phyloP scores from a whole-genome alignment of 2,329 filamentous ascomycete genomes.

The Pyrenophora tritici-repentis region DNA sequence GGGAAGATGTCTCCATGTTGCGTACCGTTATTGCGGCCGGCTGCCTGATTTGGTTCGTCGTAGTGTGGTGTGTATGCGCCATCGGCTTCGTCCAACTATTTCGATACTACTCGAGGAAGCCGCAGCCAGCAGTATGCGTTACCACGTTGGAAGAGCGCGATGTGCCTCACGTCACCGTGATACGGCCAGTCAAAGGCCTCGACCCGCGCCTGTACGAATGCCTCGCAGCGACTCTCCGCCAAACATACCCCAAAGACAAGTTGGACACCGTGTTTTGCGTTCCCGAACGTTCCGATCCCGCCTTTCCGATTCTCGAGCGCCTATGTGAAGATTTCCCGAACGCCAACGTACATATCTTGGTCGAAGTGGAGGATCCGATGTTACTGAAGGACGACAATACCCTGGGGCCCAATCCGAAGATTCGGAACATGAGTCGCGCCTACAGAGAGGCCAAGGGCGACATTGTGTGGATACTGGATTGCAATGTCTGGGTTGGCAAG shows the following conservation, averaged over 20 bases:
- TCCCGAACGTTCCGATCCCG: constrained; percentile 73
- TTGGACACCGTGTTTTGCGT: constrained; percentile 84
- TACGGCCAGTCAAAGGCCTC: constrained; percentile 90
- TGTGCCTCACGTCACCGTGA: constrained; percentile 83
- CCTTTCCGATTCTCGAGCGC: constrained; percentile 72
- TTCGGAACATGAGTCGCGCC: constrained; percentile 91
- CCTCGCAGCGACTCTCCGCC: constrained; percentile 81
- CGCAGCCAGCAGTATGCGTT: constrained; percentile 50
- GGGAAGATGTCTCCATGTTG: constrained; percentile 42
- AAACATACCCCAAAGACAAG: constrained; percentile 77
- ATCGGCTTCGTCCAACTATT: constrained; percentile 65
- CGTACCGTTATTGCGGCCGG: constrained; percentile 50
- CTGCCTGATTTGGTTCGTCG: constrained; percentile 61
- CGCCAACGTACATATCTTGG: constrained; percentile 72
- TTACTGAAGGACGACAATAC: constrained; percentile 60
- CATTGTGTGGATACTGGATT: constrained; percentile 92
- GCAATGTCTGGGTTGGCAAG: constrained; percentile 88
- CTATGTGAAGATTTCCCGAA: constrained; percentile 74
- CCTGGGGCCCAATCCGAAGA: constrained; percentile 96
- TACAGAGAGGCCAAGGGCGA: constrained; percentile 86
- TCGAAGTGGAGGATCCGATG: constrained; percentile 81
- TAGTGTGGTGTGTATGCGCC: constrained; percentile 60
- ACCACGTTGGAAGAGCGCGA: constrained; percentile 47
- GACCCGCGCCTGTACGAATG: constrained; percentile 92
- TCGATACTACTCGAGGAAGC: constrained; percentile 57